Evolutionary conservation across 2,329 filamentous ascomycete genomes (phyloP).

Genomic region (Arthroderma sp.): DNA sequence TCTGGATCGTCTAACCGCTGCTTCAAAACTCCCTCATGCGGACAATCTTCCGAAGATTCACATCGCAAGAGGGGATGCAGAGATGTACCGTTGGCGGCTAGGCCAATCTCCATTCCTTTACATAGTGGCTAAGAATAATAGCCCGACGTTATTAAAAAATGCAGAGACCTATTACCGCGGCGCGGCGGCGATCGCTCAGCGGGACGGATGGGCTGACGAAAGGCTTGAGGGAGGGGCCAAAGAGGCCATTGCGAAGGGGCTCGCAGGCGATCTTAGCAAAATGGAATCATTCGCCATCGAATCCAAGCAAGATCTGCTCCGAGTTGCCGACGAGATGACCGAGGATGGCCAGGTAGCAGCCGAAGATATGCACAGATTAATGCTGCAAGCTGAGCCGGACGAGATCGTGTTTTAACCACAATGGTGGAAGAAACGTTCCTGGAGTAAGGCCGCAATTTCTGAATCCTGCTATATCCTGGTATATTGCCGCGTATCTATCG

Average conservation of each 20-base stretch:
- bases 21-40: constrained; percentile 38
- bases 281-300: constrained; percentile 25
- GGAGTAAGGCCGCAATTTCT: no score
- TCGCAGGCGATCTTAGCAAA: constrained; percentile 28
- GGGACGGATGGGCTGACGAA: constrained; percentile 31
- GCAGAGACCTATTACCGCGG: constrained; percentile 47
- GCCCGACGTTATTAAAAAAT: constrained; percentile 38
- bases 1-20: constrained; percentile 36
- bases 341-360: constrained; percentile 38
- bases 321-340: constrained; percentile 37
- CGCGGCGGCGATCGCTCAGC: constrained; percentile 29
- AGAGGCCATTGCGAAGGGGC: constrained; percentile 35
- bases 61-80: constrained; percentile 41
- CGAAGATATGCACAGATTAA: constrained; percentile 10
- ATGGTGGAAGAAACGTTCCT: no score
- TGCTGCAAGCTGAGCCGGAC: constrained; percentile 8
- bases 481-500: no score
- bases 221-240: constrained; percentile 34
- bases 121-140: constrained; percentile 31
- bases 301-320: constrained; percentile 26
- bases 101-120: constrained; percentile 33
- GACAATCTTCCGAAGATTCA: constrained; percentile 42
- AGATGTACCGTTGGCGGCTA: constrained; percentile 41
- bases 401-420: constrained; percentile 11
- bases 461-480: no score